phyloP scores from a whole-genome alignment of 345 rosid species.

The Salix exigua region DNA sequence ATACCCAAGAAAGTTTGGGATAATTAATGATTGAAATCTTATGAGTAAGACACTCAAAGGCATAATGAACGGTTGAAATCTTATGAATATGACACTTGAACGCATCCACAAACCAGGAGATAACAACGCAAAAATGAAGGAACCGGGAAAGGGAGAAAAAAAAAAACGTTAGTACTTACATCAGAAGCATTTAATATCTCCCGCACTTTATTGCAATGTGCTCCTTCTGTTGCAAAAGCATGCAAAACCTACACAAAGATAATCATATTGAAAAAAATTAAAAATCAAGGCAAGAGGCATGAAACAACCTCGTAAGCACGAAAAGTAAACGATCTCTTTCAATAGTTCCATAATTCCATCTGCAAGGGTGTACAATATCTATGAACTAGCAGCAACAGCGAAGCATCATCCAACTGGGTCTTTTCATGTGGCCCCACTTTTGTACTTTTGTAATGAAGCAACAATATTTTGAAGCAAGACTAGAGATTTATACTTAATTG shows the following conservation, averaged over 20 bases:
- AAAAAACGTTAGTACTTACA: constrained; percentile 44
- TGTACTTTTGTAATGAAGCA: neutral
- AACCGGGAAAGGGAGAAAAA: neutral
- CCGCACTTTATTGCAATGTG: constrained; percentile 82
- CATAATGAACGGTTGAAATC: neutral
- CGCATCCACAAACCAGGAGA: neutral
- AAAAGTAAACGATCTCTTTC: neutral
- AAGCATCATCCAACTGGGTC: neutral
- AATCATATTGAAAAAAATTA: neutral
- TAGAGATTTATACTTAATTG: neutral
- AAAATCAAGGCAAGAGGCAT: neutral
- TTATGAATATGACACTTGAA: neutral
- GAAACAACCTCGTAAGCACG: neutral
- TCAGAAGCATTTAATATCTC: constrained; percentile 85
- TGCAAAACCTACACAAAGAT: constrained; percentile 66
- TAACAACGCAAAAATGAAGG: neutral
- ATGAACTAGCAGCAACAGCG: neutral
- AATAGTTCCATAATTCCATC: neutral
- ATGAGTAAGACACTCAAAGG: neutral
- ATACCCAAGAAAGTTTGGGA: neutral
- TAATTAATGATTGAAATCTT: neutral
- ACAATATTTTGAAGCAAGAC: neutral
- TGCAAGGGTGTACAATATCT: no score
- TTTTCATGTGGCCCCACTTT: neutral
- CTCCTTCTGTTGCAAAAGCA: constrained; percentile 96